Percentiles rank a stretch among this genome's conserved stretches.
These are phyloP conservation scores for Fusarium sp. DNA, from an alignment of 2,329 filamentous ascomycete genomes.

Conservation along the genomic window DNA sequence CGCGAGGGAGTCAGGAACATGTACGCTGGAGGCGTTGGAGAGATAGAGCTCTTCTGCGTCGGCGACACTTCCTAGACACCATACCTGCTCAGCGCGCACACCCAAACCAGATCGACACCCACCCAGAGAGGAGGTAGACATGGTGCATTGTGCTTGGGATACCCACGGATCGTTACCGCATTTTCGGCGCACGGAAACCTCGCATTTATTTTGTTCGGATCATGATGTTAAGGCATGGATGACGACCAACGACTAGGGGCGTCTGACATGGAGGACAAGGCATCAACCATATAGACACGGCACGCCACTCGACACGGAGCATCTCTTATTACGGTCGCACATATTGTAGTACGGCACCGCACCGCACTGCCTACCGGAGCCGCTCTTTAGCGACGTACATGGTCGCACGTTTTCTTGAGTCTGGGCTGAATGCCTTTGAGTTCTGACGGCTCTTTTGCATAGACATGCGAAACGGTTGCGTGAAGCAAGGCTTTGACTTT, in stretches of 20 bases:
- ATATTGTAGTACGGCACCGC: constrained; percentile 22
- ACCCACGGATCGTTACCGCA: constrained; percentile 47
- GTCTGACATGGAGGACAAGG: constrained; percentile 35
- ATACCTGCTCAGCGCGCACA: constrained; percentile 1
- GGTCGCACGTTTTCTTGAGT: constrained; percentile 35
- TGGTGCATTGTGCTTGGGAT: constrained; percentile 45
- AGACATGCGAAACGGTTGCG: constrained; percentile 8
- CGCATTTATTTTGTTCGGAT: constrained; percentile 41
- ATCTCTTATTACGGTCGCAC: constrained; percentile 30
- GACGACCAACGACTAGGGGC: constrained; percentile 41
- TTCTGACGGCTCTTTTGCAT: constrained; percentile 22
- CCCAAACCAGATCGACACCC: constrained; percentile 11
- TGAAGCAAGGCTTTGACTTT: neutral
- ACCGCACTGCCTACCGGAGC: constrained; percentile 26
- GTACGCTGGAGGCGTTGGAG: constrained; percentile 78
- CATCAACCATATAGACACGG: constrained; percentile 49
- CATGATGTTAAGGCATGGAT: constrained; percentile 38
- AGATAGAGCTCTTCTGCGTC: constrained; percentile 89
- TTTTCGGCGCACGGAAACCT: constrained; percentile 47
- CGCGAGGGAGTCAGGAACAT: constrained; percentile 73
- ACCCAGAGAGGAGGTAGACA: constrained; percentile 28
- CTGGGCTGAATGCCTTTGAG: constrained; percentile 20
- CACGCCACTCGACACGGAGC: constrained; percentile 39
- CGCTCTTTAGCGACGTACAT: constrained; percentile 22
- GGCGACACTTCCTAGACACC: constrained; percentile 55